Base-by-base conservation (phyloP, 768 basidiomycete species). In the Daedaleopsis nitida region DNA sequence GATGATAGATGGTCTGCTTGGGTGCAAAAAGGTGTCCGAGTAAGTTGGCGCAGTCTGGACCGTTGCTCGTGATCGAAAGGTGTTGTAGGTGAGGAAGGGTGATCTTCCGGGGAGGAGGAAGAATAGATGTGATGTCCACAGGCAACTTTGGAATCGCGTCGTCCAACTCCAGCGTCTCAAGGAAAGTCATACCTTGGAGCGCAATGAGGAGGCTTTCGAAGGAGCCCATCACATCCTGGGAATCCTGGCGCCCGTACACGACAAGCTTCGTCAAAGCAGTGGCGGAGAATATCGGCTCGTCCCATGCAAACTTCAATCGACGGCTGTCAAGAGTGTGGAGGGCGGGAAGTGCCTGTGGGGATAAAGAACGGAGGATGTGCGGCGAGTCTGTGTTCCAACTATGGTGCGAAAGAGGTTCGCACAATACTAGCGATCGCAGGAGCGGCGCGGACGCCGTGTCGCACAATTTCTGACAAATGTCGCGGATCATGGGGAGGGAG, bases 41-140 rank as follows among this genome's bases (percentile, higher is more conserved):
- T 19, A 61, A 55, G 35, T 56, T 43, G 19, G 39, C 50, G 37
- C 55, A 61, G n/a, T 61, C 60, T 6, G 52, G 42, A 3, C 39
- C 37, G 10, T n/a, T 43, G 1, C 21, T 55, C 11, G n/a, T 17
- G n/a, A 61, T 32, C 14, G 32, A 19, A 21, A 61, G 54, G 12
- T 32, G 35, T 8, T 16, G 42, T 3, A 61, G 45, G 13, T 23
- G 19, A 19, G 60, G 43, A 19, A 61, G 39, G 17, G 60, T 9
- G 21, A 61, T 9, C 0, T 21, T 52, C 0, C 60, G 55, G 10
- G 34, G 24, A 5, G 53, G 59, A 2, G 32, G 21, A 8, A 47
- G 42, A 7, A 60, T 38, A 2, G 53, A 32, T 10, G 9, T 42
- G 1, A 42, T 12, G 14, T 39, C 45, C 11, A 19, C 48, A 7